phyloP scores from a whole-genome alignment of 768 basidiomycete species.

The Sistotremastrum niveocremeum region DNA sequence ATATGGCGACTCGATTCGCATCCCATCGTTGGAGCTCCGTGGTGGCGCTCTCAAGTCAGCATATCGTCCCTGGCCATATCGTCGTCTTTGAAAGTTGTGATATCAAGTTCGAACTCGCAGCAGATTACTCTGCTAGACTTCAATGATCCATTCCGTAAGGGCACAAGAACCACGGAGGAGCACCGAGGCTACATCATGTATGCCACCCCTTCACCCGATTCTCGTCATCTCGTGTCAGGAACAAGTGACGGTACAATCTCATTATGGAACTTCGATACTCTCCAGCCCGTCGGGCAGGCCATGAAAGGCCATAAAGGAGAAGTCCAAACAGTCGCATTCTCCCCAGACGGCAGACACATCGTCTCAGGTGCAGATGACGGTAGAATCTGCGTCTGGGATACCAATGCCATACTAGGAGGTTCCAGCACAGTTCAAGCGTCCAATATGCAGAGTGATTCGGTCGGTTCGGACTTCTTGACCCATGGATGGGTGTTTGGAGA shows the following conservation, averaged over 20 bases:
- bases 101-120: neutral
- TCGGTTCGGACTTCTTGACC: too few species aligned
- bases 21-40: neutral
- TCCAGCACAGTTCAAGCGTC: too few species aligned
- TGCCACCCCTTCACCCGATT: neutral
- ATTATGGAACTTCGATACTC: constrained; percentile 6
- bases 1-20: constrained; percentile 21
- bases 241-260: constrained; percentile 2
- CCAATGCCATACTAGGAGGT: neutral
- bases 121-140: neutral
- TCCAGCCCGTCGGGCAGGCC: neutral
- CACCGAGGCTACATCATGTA: neutral
- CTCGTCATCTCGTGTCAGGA: constrained; percentile 4
- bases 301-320: constrained; percentile 8
- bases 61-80: neutral
- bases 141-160: neutral
- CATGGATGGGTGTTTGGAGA: too few species aligned
- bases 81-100: neutral
- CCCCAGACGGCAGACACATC: constrained; percentile 15
- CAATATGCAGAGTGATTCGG: too few species aligned
- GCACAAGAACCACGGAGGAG: neutral
- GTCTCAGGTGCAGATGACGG: constrained; percentile 16
- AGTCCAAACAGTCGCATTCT: constrained; percentile 13
- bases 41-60: constrained; percentile 3
- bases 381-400: constrained; percentile 19